Base-by-base conservation (phyloP, 106 monocot species). In the Phalaenopsis aphrodite region DNA sequence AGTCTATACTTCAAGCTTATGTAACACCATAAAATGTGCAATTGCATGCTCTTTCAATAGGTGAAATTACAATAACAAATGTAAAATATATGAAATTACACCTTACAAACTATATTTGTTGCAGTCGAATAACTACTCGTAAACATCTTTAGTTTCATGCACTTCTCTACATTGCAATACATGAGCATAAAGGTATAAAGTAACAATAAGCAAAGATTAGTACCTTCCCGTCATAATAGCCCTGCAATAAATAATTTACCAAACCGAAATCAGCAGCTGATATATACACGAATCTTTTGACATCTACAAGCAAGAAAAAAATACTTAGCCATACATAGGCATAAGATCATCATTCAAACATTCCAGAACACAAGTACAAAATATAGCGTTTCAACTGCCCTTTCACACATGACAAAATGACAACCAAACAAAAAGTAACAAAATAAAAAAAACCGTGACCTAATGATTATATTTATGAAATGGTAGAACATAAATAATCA, bases 181-280 rank as follows among this genome's bases (percentile, higher is more conserved):
- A 57, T 14, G 57, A 57, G 19, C 57, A 14, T 14, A 15, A 57
- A 57, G 6, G 57, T 57, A 19, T 4, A 57, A 57, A 15, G 14
- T 17, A 65, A 65, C 23, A 65, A 24, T 8, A 23, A 24, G 52
- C 15, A 65, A 65, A 65, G 14, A 69, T 11, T 30, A 69, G 76
- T 85, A 99, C 94, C 99, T 99, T 99, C 47, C 99, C 99, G 67
- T 95, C 99, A 78, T 95, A 99, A 84, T 99, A 99, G 24, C 99
- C 99, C 79, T 82, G 88, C 67, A 99, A 69, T 24, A 99, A 82
- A 83, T 90, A 93, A 81, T 95, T 99, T 68, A 77, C 89, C 21
- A 88, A 4, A 42, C 99, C 99, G 90, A 99, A 99, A 90, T 95
- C 99, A 81, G 93, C 91, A 71, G 95, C 99, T 16, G 99, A 99